A percentile compares a stretch with the other conserved stretches of the same genome.
phyloP scores from a whole-genome alignment of 495 filamentous ascomycete species.

The Bathelium albidoporum region DNA sequence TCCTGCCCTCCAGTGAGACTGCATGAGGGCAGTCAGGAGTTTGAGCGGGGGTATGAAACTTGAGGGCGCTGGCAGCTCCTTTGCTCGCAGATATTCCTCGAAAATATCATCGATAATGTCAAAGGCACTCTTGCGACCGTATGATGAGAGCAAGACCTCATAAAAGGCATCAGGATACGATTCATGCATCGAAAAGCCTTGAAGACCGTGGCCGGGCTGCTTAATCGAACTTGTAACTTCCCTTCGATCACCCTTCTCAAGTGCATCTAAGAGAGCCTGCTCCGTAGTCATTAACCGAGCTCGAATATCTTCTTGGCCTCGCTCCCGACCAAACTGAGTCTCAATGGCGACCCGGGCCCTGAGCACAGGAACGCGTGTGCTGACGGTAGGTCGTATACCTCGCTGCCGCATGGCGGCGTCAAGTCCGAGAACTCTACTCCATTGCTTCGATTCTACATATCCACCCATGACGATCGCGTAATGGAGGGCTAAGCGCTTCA shows the following conservation, averaged over 20 bases:
- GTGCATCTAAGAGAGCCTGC: neutral
- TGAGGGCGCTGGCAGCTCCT: constrained; percentile 24
- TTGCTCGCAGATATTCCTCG: constrained; percentile 36
- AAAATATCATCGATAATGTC: constrained; percentile 46
- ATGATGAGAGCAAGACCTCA: constrained; percentile 51
- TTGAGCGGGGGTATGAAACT: constrained; percentile 38
- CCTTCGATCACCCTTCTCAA: constrained; percentile 10
- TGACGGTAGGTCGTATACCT: constrained; percentile 36
- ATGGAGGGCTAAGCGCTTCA: constrained; percentile 56
- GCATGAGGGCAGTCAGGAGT: constrained; percentile 58
- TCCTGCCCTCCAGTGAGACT: constrained; percentile 42
- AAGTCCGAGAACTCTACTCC: constrained; percentile 42
- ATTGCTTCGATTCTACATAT: constrained; percentile 42
- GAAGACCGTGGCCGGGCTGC: constrained; percentile 22
- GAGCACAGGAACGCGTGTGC: constrained; percentile 39
- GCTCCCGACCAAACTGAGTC: constrained; percentile 20
- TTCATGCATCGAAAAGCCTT: constrained; percentile 22
- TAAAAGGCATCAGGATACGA: constrained; percentile 41
- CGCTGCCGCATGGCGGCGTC: constrained; percentile 42
- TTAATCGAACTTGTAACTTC: constrained; percentile 7
- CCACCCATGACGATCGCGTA: constrained; percentile 67
- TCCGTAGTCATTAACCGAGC: neutral
- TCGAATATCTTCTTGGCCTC: constrained; percentile 21
- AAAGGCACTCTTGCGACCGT: constrained; percentile 47
- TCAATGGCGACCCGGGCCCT: constrained; percentile 26